Base-by-base conservation (phyloP, 1,139 yeast species). In the Lodderomyces elongisporus region DNA sequence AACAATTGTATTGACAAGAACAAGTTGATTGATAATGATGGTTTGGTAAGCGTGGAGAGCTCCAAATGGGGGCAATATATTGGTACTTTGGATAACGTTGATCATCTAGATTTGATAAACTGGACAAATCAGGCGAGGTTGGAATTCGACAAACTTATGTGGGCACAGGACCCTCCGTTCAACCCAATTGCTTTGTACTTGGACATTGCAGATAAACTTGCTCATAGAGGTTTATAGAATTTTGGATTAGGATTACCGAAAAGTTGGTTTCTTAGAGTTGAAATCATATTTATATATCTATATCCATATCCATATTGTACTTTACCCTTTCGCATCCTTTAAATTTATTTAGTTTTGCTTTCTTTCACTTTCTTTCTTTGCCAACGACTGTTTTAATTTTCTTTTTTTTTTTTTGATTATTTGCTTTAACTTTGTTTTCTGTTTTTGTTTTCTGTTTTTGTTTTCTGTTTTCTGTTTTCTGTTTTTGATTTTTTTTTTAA, bases 21-120 rank as follows among this genome's bases (percentile, higher is more conserved):
- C 14, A 13, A 24, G 8, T 32, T 34, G n/a, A 32, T 49, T 8
- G 80, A 74, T 22, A 88, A 85, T 52, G 96, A 88, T 58, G 96
- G 96, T 0, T 56, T 88, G 59, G 95, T 88, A 1, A 80, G 91
- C 41, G 83, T 85, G 1, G 64, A 66, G 26, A 83, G 94, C 39
- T 66, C 94, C 1, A 73, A 72, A 48, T 88, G 96, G 96, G 96
- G 96, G 0, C 60, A 74, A 27, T 85, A 84, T 52, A 49, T 79
- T 44, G 96, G 96, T 0, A 83, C 93, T 0, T 54, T 88, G 27
- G 77, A 77, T 28, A 70, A 79, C 42, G 88, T 85, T 3, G 96
- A 88, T 54, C 96, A 88, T 56, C 62, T 85, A 43, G 95, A 88
- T 52, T 63, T 87, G 37, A 84, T 87, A 28, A 87, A 87, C 39